Percentiles rank a stretch among this genome's conserved stretches.
phyloP scores from a whole-genome alignment of 2,329 filamentous ascomycete species.

The Endoconidiophora polonica region DNA sequence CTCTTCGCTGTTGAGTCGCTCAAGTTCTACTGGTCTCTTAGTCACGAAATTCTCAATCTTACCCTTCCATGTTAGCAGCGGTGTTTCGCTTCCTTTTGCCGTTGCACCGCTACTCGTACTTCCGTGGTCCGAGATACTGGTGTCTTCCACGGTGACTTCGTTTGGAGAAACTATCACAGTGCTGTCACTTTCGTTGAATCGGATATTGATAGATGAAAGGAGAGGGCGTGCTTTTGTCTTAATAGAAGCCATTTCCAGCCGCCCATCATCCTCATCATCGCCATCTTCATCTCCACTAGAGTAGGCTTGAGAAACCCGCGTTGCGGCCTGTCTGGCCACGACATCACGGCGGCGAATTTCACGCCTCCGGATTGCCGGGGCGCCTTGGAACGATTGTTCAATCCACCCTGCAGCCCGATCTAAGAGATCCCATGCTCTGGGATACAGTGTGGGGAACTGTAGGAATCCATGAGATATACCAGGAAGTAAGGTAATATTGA shows the following conservation, averaged over 20 bases:
- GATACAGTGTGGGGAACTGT: conserved; percentile 77
- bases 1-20: conserved; percentile 40
- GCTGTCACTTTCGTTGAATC: conserved; percentile 12
- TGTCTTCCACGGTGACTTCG: conserved; percentile 14
- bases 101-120: conserved; percentile 15
- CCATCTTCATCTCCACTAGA: not conserved
- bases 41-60: conserved; percentile 15
- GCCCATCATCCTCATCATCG: conserved; percentile 51
- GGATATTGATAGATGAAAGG: not conserved
- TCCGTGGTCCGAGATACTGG: conserved; percentile 17
- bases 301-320: not conserved
- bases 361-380: conserved; percentile 3
- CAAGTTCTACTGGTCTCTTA: conserved; percentile 30
- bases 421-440: conserved; percentile 79
- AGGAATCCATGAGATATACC: conserved; percentile 88
- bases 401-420: conserved; percentile 69
- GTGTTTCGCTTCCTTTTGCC: too few relatives aligned
- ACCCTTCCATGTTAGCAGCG: conserved; percentile 17
- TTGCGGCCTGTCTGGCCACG: conserved; percentile 2
- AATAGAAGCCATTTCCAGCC: conserved; percentile 64
- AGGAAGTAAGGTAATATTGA: conserved; percentile 70
- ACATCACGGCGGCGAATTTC: conserved; percentile 4
- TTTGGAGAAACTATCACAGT: conserved; percentile 13
- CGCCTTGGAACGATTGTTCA: conserved; percentile 46
- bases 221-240: conserved; percentile 19